Evolutionary conservation across 2,329 filamentous ascomycete species (phyloP), one percentile per base, ranked within the genome.

Genomic region (Neonectria ditissima): DNA sequence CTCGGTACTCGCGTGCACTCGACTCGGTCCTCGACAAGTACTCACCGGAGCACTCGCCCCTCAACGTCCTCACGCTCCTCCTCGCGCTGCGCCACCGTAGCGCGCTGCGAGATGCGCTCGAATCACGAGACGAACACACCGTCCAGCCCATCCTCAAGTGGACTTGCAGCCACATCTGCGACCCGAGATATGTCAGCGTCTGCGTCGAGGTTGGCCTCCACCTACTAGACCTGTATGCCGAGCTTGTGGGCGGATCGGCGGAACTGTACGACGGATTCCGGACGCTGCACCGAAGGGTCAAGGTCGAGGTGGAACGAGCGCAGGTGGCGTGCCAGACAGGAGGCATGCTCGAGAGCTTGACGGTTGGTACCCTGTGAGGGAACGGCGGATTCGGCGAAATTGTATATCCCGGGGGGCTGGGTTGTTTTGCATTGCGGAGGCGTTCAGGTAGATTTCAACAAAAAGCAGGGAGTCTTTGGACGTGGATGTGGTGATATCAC

Each of bases 1-100:
- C 90, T 11, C 87, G 89, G 63, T 98, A 96, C 77, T 85, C 85
- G 3, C 84, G 87, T 32, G 93, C 96, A 2, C 83, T 99, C 28
- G 95, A 98, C 79, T 82, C 87, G 54, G 93, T 94, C 14, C 84
- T 99, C 11, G 84, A 88, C 67, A 79, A 81, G 13, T 72, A 75
- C 14, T 76, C 79, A 0, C 75, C 78, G 10, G 85, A 89, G 67
- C 85, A 89, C 76, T 84, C 86, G 22, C 83, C 89, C 2, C 81
- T 92, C 52, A 86, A 82, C 20, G 85, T 90, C 4, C 85, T 97
- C 28, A 97, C 93, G 0, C 83, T 97, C 28, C 84, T 99, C 20
- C 91, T 92, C 13, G 92, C 94, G 7, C 86, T 99, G 34, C 91
- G 93, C 43, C 95, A 99, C 80, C 92, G 95, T 63, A 93, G 91